phyloP scores from a whole-genome alignment of 805 yeast genomes.

The Hanseniaspora pseudoguilliermondii region DNA sequence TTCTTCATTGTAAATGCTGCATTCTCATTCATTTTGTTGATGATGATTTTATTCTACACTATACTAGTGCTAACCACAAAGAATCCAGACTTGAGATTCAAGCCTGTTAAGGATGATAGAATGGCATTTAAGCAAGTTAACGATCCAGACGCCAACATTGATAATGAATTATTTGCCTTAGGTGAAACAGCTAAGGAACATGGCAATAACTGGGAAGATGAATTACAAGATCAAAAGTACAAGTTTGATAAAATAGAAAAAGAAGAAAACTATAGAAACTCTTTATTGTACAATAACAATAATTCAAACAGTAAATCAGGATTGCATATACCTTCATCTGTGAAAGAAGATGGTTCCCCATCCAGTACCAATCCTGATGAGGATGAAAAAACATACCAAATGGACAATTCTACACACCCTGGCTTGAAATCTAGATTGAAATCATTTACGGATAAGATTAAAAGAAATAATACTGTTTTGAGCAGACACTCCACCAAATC shows the following conservation, averaged over 20 bases:
- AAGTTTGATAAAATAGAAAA: slow-evolving; percentile 10
- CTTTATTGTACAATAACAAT: neutral
- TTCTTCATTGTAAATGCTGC: slow-evolving; percentile 85
- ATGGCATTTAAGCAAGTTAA: slow-evolving; percentile 60
- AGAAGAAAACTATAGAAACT: slow-evolving; percentile 9
- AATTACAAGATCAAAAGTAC: slow-evolving; percentile 28
- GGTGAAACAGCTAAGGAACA: slow-evolving; percentile 79
- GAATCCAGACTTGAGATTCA: slow-evolving; percentile 80
- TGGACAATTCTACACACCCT: neutral
- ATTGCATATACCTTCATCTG: neutral
- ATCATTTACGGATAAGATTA: slow-evolving; percentile 9
- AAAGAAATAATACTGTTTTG: slow-evolving; percentile 9
- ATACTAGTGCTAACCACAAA: slow-evolving; percentile 53
- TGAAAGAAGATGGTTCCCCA: slow-evolving; percentile 3
- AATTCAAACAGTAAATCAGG: neutral
- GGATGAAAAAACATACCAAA: slow-evolving; percentile 2
- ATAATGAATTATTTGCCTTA: slow-evolving; percentile 51
- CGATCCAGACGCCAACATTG: slow-evolving; percentile 27
- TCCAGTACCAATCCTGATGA: slow-evolving; percentile 15
- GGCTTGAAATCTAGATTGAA: slow-evolving; percentile 10
- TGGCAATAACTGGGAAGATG: slow-evolving; percentile 58
- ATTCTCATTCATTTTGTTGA: slow-evolving; percentile 59
- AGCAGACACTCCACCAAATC: slow-evolving; percentile 6
- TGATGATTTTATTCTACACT: slow-evolving; percentile 57
- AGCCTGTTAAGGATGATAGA: slow-evolving; percentile 85